Evolutionary conservation across 768 basidiomycete genomes (phyloP).

Genomic region (Tylopilus plumbeoviolaceoides): DNA sequence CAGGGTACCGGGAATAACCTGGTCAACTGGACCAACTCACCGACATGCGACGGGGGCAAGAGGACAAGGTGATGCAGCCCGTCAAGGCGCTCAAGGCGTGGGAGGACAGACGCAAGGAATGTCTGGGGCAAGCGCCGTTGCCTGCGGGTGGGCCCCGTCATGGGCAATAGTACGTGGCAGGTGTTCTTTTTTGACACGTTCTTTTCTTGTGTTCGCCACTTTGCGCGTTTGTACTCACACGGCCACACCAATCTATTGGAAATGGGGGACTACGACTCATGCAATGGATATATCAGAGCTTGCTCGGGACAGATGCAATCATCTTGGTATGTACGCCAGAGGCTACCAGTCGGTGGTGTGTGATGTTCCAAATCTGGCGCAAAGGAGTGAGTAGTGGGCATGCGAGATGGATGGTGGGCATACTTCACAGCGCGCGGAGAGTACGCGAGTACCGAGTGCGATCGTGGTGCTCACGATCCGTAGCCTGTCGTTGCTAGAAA

Average conservation of each 20-base stretch:
- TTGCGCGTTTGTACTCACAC: conserved; percentile 11
- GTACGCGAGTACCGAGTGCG: conserved; percentile 42
- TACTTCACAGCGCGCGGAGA: conserved; percentile 51
- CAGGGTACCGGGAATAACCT: conserved; percentile 45
- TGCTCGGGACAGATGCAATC: conserved; percentile 36
- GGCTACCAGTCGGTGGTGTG: conserved; percentile 47
- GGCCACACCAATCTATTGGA: background rate
- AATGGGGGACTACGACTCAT: too few species aligned
- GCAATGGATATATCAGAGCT: conserved; percentile 2
- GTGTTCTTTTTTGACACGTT: too few species aligned
- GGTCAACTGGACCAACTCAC: conserved; percentile 86
- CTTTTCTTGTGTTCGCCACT: background rate
- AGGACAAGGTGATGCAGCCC: conserved; percentile 77
- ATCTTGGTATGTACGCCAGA: conserved; percentile 57
- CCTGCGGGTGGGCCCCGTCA: background rate
- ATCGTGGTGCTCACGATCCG: conserved; percentile 52
- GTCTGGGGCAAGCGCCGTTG: conserved; percentile 40
- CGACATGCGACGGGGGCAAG: conserved; percentile 79
- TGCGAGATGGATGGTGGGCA: background rate
- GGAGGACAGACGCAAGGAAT: conserved; percentile 70
- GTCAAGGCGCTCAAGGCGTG: conserved; percentile 71
- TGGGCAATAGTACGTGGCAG: conserved; percentile 5
- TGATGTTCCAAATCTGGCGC: conserved; percentile 53
- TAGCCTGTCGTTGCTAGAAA: conserved; percentile 43
- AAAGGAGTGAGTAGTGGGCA: background rate